Conservation (phyloP, 2,329 filamentous ascomycete genomes). For the Penicillium sp. region DNA sequence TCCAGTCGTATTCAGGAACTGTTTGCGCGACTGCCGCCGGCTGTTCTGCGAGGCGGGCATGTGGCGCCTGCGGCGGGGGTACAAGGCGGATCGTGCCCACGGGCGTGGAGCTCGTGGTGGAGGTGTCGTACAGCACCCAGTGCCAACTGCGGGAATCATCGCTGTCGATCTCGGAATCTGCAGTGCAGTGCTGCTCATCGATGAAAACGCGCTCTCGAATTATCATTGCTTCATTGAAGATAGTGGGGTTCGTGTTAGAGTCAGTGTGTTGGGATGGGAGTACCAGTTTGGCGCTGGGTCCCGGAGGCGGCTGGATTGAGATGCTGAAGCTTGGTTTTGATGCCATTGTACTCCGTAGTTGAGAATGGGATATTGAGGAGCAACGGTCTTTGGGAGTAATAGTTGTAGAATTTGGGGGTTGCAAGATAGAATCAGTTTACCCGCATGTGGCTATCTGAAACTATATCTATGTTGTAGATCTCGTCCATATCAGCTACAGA, state of each 20-base stretch:
- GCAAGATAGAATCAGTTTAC: neutral
- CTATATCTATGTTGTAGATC: constrained; percentile 8
- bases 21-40: constrained; percentile 14
- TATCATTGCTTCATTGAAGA: constrained; percentile 61
- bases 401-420: neutral
- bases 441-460: neutral
- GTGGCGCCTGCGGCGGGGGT: constrained; percentile 71
- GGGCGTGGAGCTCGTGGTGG: constrained; percentile 48
- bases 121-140: constrained; percentile 77
- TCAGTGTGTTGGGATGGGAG: constrained; percentile 26
- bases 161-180: constrained; percentile 72
- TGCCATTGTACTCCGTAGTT: constrained; percentile 11
- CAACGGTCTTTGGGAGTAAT: neutral
- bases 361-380: neutral
- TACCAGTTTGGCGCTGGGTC: constrained; percentile 12
- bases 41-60: constrained; percentile 44
- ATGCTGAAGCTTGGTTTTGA: constrained; percentile 10
- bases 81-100: constrained; percentile 78
- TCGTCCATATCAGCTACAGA: neutral
- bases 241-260: constrained; percentile 42
- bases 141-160: constrained; percentile 80
- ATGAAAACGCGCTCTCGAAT: constrained; percentile 59
- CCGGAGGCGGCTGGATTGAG: constrained; percentile 29
- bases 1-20: constrained; percentile 48
- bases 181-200: constrained; percentile 55